Evolutionary conservation across 805 yeast species (phyloP).

Genomic region (Lachancea lanzarotensis): DNA sequence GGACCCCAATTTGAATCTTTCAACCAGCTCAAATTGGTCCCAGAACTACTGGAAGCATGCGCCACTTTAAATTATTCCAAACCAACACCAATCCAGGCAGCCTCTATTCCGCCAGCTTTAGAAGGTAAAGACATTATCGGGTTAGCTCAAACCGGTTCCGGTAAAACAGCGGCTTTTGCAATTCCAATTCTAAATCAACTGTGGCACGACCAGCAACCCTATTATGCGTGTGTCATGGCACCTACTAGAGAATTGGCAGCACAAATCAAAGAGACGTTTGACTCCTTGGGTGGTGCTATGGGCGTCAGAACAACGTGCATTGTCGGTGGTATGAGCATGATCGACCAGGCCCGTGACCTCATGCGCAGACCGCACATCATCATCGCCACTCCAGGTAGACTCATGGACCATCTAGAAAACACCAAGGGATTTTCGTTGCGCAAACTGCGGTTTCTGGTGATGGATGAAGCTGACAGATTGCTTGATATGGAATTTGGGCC

Average conservation of each 20-base stretch:
- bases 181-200: slow-evolving; percentile 87
- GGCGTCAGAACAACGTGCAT: slow-evolving; percentile 85
- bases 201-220: slow-evolving; percentile 84
- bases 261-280: slow-evolving; percentile 90
- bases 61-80: slow-evolving; percentile 62
- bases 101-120: slow-evolving; percentile 85
- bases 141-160: slow-evolving; percentile 95
- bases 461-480: slow-evolving; percentile 96
- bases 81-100: slow-evolving; percentile 93
- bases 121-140: slow-evolving; percentile 92
- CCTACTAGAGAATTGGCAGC: slow-evolving; percentile 83
- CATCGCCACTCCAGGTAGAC: slow-evolving; percentile 93
- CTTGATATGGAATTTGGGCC: slow-evolving; percentile 97
- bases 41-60: slow-evolving; percentile 76
- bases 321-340: slow-evolving; percentile 98
- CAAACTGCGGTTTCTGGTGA: slow-evolving; percentile 72
- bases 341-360: slow-evolving; percentile 93
- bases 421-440: slow-evolving; percentile 84
- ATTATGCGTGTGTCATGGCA: slow-evolving; percentile 80
- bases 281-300: slow-evolving; percentile 86
- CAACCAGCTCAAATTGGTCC: slow-evolving; percentile 56
- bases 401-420: slow-evolving; percentile 88
- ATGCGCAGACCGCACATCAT: slow-evolving; percentile 91
- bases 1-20: slow-evolving; percentile 37
- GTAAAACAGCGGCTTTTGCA: slow-evolving; percentile 98